These are phyloP conservation scores for Metarhizium rileyi DNA, from an alignment of 2,329 filamentous ascomycete species.

Conservation along the genomic window DNA sequence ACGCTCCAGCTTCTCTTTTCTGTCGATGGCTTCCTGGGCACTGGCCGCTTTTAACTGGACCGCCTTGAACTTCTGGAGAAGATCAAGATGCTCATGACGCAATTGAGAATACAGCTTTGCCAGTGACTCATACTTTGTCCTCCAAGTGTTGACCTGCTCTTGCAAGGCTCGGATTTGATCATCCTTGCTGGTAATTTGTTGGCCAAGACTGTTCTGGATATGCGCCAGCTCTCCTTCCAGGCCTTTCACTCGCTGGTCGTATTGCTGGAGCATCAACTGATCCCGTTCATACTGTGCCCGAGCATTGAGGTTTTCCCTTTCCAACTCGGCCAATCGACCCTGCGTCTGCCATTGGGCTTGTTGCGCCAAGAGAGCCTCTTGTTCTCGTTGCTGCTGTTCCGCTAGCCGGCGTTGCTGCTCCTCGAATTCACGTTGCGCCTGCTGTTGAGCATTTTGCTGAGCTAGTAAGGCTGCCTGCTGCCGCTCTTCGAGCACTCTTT, in stretches of 20 bases:
- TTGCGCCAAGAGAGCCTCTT: constrained; percentile 80
- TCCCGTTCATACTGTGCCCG: constrained; percentile 95
- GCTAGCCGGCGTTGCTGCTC: constrained; percentile 81
- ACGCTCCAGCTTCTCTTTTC: constrained; percentile 86
- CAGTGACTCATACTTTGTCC: constrained; percentile 90
- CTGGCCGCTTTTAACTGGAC: constrained; percentile 95
- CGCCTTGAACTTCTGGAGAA: constrained; percentile 91
- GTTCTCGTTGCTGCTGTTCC: constrained; percentile 83
- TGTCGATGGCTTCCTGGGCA: constrained; percentile 92
- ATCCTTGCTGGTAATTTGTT: constrained; percentile 83
- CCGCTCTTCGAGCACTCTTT: constrained; percentile 76
- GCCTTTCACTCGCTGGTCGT: constrained; percentile 88
- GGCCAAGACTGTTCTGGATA: constrained; percentile 70
- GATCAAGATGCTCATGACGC: constrained; percentile 86
- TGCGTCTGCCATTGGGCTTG: constrained; percentile 92
- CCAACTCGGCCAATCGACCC: constrained; percentile 87
- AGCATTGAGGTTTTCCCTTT: constrained; percentile 89
- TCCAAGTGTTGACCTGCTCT: constrained; percentile 96
- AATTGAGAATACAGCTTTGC: constrained; percentile 97
- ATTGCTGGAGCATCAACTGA: constrained; percentile 93
- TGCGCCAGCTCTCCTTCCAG: constrained; percentile 80
- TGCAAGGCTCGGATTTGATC: constrained; percentile 89
- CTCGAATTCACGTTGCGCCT: constrained; percentile 91
- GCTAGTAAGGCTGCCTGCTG: constrained; percentile 72
- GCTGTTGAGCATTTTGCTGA: constrained; percentile 73